Conservation (phyloP, 2,329 filamentous ascomycete genomes). For the Beauveria sp. region DNA sequence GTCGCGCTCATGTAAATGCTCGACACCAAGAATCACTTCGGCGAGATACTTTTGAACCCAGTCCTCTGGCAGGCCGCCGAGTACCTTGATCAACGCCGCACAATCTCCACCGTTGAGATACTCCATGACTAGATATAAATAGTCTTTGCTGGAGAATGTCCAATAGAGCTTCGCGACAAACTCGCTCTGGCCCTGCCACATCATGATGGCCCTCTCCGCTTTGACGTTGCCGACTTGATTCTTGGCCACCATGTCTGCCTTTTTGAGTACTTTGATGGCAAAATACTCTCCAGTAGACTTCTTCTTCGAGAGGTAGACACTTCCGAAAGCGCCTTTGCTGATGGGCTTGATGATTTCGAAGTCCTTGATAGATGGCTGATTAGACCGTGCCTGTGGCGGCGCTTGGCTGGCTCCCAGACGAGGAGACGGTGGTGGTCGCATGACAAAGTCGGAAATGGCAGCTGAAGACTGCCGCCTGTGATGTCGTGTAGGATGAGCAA, state of each 20-base stretch:
- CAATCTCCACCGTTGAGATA: conserved; percentile 97
- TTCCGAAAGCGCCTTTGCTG: conserved; percentile 96
- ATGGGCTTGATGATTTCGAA: conserved; percentile 99
- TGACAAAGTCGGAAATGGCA: conserved; percentile 62
- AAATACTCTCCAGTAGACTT: conserved; percentile 98
- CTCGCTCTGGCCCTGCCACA: conserved; percentile 99
- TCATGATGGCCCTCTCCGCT: conserved; percentile 98
- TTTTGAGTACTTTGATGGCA: conserved; percentile 96
- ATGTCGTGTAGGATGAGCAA: conserved; percentile 52
- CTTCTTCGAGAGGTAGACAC: conserved; percentile 96
- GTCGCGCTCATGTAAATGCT: conserved; percentile 86
- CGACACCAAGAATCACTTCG: conserved; percentile 92
- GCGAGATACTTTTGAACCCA: conserved; percentile 98
- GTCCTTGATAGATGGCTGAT: conserved; percentile 94
- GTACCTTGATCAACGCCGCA: conserved; percentile 88
- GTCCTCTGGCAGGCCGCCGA: conserved; percentile 87
- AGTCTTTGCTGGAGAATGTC: conserved; percentile 99
- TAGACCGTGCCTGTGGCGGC: conserved; percentile 77
- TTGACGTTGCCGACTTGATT: conserved; percentile 99
- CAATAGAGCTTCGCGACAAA: conserved; percentile 99
- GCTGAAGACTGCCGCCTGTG: conserved; percentile 89
- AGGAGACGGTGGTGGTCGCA: conserved; percentile 72
- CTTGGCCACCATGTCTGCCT: conserved; percentile 99
- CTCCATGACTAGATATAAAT: conserved; percentile 97
- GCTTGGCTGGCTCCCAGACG: conserved; percentile 66